Evolutionary conservation across 805 yeast genomes (phyloP).

Genomic region (Teunomyces gatunensis): DNA sequence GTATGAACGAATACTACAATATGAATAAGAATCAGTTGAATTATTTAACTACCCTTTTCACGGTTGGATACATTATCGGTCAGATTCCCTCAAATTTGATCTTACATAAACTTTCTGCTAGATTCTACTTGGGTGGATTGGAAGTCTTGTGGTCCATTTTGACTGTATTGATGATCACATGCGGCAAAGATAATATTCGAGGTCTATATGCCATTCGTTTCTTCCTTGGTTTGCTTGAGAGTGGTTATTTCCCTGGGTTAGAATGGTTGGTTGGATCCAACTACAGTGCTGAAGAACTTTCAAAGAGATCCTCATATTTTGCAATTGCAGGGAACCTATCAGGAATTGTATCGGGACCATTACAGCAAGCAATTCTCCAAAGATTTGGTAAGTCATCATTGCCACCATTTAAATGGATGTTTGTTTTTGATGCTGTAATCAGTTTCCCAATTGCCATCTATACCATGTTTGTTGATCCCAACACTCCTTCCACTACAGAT

Average conservation of each 20-base stretch:
- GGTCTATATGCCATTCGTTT: slow-evolving; percentile 34
- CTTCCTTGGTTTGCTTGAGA: slow-evolving; percentile 43
- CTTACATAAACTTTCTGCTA: slow-evolving; percentile 40
- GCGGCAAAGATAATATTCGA: slow-evolving; percentile 17
- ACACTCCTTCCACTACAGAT: slow-evolving; percentile 44
- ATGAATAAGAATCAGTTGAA: slow-evolving; percentile 46
- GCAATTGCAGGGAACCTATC: slow-evolving; percentile 35
- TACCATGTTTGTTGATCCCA: slow-evolving; percentile 44
- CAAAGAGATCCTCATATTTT: slow-evolving; percentile 36
- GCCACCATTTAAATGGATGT: slow-evolving; percentile 46
- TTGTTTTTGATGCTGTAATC: slow-evolving; percentile 43
- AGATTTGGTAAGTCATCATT: slow-evolving; percentile 14
- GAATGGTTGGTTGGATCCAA: slow-evolving; percentile 28
- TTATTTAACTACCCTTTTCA: slow-evolving; percentile 42
- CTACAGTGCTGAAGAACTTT: slow-evolving; percentile 31
- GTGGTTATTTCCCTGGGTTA: slow-evolving; percentile 56
- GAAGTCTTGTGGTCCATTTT: slow-evolving; percentile 46
- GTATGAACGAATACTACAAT: slow-evolving; percentile 42
- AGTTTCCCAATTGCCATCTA: slow-evolving; percentile 38
- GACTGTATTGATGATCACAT: slow-evolving; percentile 35
- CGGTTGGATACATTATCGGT: slow-evolving; percentile 52
- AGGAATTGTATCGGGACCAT: slow-evolving; percentile 35
- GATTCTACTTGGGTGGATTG: slow-evolving; percentile 42
- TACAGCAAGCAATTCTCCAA: slow-evolving; percentile 28
- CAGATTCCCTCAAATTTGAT: slow-evolving; percentile 49